phyloP scores from a whole-genome alignment of 345 rosid species.

The Populus ilicifolia region DNA sequence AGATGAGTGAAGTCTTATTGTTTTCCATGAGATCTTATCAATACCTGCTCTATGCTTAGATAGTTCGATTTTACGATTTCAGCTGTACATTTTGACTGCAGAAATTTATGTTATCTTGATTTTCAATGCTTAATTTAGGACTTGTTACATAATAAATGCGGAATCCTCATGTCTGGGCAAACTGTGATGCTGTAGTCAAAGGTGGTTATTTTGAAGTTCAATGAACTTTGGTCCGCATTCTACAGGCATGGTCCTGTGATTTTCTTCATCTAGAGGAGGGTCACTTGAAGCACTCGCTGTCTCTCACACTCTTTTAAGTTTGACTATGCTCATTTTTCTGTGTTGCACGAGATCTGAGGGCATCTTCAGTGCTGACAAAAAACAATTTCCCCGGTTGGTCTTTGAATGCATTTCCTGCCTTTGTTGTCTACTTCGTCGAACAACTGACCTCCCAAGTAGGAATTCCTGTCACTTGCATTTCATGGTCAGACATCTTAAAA shows the following conservation, averaged over 20 bases:
- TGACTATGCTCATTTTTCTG: not conserved
- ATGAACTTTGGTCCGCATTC: not conserved
- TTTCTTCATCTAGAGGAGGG: conserved; percentile 2
- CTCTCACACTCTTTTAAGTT: not conserved
- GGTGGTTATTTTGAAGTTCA: not conserved
- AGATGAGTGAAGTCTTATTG: not conserved
- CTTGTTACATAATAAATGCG: no score
- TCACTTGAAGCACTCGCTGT: not conserved
- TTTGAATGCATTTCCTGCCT: not conserved
- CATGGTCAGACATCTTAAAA: not conserved
- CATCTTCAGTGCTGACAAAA: not conserved
- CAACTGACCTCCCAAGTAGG: no score
- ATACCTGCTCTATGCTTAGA: no score
- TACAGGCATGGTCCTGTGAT: not conserved
- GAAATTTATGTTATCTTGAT: no score
- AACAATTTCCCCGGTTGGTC: not conserved
- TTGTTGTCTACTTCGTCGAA: not conserved
- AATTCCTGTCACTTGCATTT: not conserved
- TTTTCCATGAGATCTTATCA: no score
- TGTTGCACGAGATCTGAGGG: not conserved
- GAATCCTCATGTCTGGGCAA: not conserved
- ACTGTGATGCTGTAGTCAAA: not conserved
- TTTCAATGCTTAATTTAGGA: no score
- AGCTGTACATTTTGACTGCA: no score
- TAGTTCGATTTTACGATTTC: no score